These are phyloP conservation scores for Fusarium albosuccineum DNA, from an alignment of 2,329 filamentous ascomycete species.

Conservation along the genomic window DNA sequence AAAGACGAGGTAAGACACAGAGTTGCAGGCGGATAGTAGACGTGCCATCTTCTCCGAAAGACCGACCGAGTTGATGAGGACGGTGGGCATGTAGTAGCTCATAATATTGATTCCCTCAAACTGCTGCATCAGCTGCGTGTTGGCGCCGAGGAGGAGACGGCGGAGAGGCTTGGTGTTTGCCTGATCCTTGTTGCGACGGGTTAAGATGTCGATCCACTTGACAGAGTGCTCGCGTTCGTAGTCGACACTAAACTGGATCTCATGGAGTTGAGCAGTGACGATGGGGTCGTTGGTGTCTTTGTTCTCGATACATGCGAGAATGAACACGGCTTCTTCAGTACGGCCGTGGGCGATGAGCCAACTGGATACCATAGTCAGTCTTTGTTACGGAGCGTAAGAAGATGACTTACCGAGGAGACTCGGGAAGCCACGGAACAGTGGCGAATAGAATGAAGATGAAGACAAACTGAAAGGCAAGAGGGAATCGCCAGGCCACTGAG, in stretches of 20 bases:
- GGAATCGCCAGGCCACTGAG: constrained; percentile 57
- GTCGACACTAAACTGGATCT: constrained; percentile 28
- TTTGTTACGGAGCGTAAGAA: neutral
- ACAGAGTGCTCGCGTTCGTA: constrained; percentile 27
- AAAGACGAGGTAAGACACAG: constrained; percentile 40
- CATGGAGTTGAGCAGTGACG: constrained; percentile 16
- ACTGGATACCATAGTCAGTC: neutral
- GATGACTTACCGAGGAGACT: constrained; percentile 22
- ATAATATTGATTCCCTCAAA: constrained; percentile 40
- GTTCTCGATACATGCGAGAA: constrained; percentile 27
- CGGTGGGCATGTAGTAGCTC: constrained; percentile 56
- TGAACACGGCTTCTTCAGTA: constrained; percentile 16
- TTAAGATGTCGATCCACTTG: constrained; percentile 14
- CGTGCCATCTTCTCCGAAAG: constrained; percentile 62
- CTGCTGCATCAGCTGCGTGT: constrained; percentile 51
- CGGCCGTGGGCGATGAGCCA: constrained; percentile 29
- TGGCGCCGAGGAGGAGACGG: constrained; percentile 55
- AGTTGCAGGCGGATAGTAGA: constrained; percentile 62
- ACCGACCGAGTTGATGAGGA: constrained; percentile 64
- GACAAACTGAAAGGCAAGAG: constrained; percentile 60
- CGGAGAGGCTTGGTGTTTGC: constrained; percentile 26
- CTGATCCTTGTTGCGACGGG: constrained; percentile 6
- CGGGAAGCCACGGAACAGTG: constrained; percentile 46
- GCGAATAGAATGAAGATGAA: constrained; percentile 52
- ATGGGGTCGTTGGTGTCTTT: neutral